Evolutionary conservation across 495 filamentous ascomycete genomes (phyloP), one percentile per base, ranked within the genome.

Genomic region (Hamigera avellanea): DNA sequence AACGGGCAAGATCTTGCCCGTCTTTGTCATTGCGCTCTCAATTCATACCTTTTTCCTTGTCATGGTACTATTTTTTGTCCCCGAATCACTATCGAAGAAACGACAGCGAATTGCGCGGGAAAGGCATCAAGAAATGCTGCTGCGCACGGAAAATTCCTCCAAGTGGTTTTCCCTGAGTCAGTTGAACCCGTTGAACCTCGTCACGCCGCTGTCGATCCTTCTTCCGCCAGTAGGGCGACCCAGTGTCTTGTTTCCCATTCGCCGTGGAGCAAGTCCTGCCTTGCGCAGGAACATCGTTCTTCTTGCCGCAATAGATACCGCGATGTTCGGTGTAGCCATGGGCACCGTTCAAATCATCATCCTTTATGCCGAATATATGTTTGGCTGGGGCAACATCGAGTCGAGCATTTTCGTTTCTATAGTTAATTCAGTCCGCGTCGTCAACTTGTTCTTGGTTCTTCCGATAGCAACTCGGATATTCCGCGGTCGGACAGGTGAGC

Each of bases 321-420:
- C 76, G 25, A 67, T 85, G 21, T 81, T 95, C 43, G 78, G 85
- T 13, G 69, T 93, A 0, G 80, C 81, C 8, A 81, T 95, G 70
- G 86, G 91, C 33, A 69, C 76, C 1, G 73, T 83, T 27, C 77
- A 77, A 9, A 71, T 95, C 16, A 67, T 87, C 32, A 67, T 95
- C 36, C 66, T 88, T 34, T 98, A 95, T 53, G 70, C 78, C 9
- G 76, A 82, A 36, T 78, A 69, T 48, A 70, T 76, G 51, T 95
- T 96, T 53, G 65, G 64, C 13, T 98, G 91, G 91, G 69, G 71
- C 19, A 85, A 76, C 28, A 70, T 79, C 31, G 78, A 94, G 52
- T 78, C 76, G 13, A 81, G 78, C 37, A 61, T 76, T 8, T 95
- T 88, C 56, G 69, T 95, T 32, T 84, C 79, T 0, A 58, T 82